These are phyloP conservation scores for Arxiozyma bovina DNA, from an alignment of 1,139 yeast genomes.

Conservation along the genomic window DNA sequence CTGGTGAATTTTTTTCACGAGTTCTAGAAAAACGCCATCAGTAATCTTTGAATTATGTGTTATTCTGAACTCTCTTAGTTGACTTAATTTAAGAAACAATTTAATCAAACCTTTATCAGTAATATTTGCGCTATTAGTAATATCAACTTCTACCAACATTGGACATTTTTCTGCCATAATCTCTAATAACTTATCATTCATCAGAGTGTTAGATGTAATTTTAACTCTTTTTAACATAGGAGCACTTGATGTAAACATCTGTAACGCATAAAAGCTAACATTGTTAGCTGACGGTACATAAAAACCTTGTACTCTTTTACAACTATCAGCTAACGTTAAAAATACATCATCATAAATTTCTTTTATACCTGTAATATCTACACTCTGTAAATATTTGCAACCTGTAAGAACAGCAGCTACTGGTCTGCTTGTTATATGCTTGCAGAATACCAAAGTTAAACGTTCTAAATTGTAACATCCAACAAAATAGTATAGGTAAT, in stretches of 20 bases:
- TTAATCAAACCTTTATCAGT: slow-evolving; percentile 52
- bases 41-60: slow-evolving; percentile 66
- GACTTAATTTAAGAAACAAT: slow-evolving; percentile 59
- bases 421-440: slow-evolving; percentile 51
- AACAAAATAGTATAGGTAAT: slow-evolving; percentile 43
- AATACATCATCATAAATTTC: slow-evolving; percentile 61
- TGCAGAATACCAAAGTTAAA: slow-evolving; percentile 75
- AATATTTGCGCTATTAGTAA: slow-evolving; percentile 72
- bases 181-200: slow-evolving; percentile 61
- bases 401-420: slow-evolving; percentile 53
- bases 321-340: slow-evolving; percentile 57
- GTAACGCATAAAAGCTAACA: slow-evolving; percentile 60
- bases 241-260: slow-evolving; percentile 51
- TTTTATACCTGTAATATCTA: slow-evolving; percentile 82
- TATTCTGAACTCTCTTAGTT: slow-evolving; percentile 73
- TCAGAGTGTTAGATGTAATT: slow-evolving; percentile 59
- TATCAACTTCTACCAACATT: slow-evolving; percentile 78
- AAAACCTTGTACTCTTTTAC: slow-evolving; percentile 76
- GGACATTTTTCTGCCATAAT: slow-evolving; percentile 63
- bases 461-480: slow-evolving; percentile 77
- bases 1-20: slow-evolving; percentile 20
- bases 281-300: slow-evolving; percentile 79
- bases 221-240: slow-evolving; percentile 76
- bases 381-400: slow-evolving; percentile 69
- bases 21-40: slow-evolving; percentile 37